These are phyloP conservation scores for Vaccinium darrowii DNA, from an alignment of 148 eudicot genomes.

Conservation along the genomic window DNA sequence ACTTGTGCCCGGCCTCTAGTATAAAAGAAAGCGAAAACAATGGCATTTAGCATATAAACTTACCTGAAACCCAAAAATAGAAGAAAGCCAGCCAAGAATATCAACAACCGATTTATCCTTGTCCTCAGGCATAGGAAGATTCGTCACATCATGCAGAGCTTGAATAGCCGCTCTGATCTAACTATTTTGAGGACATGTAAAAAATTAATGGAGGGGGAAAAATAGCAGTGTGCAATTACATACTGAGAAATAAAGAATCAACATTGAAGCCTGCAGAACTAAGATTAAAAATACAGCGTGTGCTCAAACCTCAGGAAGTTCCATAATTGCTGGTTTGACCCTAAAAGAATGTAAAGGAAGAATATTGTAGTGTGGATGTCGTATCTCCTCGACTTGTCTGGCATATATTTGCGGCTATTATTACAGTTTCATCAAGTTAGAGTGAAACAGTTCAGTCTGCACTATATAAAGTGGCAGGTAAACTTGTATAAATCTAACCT, in stretches of 20 bases:
- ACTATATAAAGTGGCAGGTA: neutral
- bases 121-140: conserved; percentile 69
- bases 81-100: conserved; percentile 89
- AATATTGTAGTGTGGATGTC: conserved; percentile 81
- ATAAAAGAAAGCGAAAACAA: neutral
- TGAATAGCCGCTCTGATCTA: conserved; percentile 85
- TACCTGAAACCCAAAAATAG: conserved; percentile 90
- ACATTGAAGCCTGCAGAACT: neutral
- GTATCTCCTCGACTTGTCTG: conserved; percentile 83
- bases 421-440: conserved; percentile 1
- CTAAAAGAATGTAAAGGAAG: conserved; percentile 79
- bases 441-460: conserved; percentile 3
- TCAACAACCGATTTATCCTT: conserved; percentile 62
- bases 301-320: conserved; percentile 87
- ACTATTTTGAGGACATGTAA: conserved; percentile 4
- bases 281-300: neutral
- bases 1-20: too few relatives aligned
- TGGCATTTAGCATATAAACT: neutral
- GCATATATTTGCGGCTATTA: conserved; percentile 71
- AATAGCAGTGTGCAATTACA: neutral
- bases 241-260: neutral
- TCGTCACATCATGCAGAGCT: conserved; percentile 60
- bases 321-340: conserved; percentile 89
- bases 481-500: conserved; percentile 54
- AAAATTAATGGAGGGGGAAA: neutral